Conservation (phyloP, 352 stramenopile genomes). For the Pythium vanterpoolii region DNA sequence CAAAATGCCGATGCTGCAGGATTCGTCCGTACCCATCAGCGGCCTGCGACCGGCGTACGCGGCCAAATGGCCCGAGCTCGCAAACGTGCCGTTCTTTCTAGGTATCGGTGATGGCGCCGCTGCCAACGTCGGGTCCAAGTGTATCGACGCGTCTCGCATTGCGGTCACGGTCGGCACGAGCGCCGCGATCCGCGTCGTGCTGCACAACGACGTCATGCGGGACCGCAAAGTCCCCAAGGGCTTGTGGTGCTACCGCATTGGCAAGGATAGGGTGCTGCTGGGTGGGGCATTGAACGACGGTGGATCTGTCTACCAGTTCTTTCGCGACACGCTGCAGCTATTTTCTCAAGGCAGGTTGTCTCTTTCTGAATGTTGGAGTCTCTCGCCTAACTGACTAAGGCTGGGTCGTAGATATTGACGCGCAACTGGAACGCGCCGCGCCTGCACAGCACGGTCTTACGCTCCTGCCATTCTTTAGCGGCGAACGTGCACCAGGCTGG, state of each 20-base stretch:
- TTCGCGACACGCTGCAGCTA: conserved; percentile 67
- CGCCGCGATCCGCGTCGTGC: conserved; percentile 88
- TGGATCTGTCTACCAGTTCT: conserved; percentile 94
- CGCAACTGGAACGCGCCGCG: conserved; percentile 29
- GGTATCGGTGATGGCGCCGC: conserved; percentile 92
- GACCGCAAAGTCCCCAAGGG: conserved; percentile 78
- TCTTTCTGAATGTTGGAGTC: conserved; percentile 14
- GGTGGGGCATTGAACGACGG: conserved; percentile 95
- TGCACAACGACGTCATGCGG: conserved; percentile 48
- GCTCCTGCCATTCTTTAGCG: conserved; percentile 91
- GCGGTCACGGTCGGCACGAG: conserved; percentile 94
- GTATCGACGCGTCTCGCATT: conserved; percentile 78
- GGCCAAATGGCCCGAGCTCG: conserved; percentile 75
- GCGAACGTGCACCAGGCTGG: conserved; percentile 92
- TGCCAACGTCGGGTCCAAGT: conserved; percentile 95
- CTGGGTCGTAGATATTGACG: conserved; percentile 28
- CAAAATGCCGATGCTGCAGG: conserved; percentile 69
- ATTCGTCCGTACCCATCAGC: conserved; percentile 62
- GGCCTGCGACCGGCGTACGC: conserved; percentile 49
- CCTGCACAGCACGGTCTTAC: conserved; percentile 72
- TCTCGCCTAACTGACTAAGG: not conserved
- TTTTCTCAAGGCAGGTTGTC: conserved; percentile 34
- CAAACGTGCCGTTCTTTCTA: conserved; percentile 75
- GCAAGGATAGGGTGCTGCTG: conserved; percentile 81
- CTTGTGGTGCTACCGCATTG: conserved; percentile 94